A percentile compares a stretch with the other conserved stretches of the same genome.
phyloP scores from a whole-genome alignment of 371 early-diverging fungal genomes.

The Apophysomyces variabilis region DNA sequence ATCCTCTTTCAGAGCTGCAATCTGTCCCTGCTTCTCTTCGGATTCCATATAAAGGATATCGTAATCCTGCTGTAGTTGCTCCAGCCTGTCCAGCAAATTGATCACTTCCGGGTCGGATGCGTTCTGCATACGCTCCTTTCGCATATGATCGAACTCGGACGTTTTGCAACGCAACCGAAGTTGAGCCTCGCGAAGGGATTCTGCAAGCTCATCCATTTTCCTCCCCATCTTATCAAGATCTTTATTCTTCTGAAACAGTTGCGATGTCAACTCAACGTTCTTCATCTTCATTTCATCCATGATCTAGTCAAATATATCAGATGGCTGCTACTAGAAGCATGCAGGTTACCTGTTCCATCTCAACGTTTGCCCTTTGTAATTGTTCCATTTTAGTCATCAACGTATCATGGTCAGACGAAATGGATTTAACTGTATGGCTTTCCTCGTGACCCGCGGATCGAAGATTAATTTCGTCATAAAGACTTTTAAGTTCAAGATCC shows the following conservation, averaged over 20 bases:
- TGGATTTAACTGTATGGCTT: slow-evolving; percentile 26
- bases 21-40: slow-evolving; percentile 24
- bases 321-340: not conserved
- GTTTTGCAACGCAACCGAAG: slow-evolving; percentile 33
- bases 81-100: slow-evolving; percentile 12
- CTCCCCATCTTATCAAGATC: slow-evolving; percentile 33
- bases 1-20: slow-evolving; percentile 22
- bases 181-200: slow-evolving; percentile 30
- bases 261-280: slow-evolving; percentile 31
- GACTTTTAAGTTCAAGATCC: slow-evolving; percentile 16
- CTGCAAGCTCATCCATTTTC: slow-evolving; percentile 29
- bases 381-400: slow-evolving; percentile 25
- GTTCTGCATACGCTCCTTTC: slow-evolving; percentile 29
- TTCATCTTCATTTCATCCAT: slow-evolving; percentile 30
- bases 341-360: slow-evolving; percentile 30
- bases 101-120: slow-evolving; percentile 5
- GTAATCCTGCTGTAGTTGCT: slow-evolving; percentile 20
- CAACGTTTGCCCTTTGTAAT: slow-evolving; percentile 21
- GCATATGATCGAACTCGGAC: slow-evolving; percentile 30
- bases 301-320: slow-evolving; percentile 15
- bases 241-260: slow-evolving; percentile 39
- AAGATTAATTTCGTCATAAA: not conserved
- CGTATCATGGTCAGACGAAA: slow-evolving; percentile 32
- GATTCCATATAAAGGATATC: slow-evolving; percentile 14
- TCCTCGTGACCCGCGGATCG: slow-evolving; percentile 18